These are phyloP conservation scores for Anthostomella pinea DNA, from an alignment of 2,329 filamentous ascomycete genomes.

Conservation along the genomic window DNA sequence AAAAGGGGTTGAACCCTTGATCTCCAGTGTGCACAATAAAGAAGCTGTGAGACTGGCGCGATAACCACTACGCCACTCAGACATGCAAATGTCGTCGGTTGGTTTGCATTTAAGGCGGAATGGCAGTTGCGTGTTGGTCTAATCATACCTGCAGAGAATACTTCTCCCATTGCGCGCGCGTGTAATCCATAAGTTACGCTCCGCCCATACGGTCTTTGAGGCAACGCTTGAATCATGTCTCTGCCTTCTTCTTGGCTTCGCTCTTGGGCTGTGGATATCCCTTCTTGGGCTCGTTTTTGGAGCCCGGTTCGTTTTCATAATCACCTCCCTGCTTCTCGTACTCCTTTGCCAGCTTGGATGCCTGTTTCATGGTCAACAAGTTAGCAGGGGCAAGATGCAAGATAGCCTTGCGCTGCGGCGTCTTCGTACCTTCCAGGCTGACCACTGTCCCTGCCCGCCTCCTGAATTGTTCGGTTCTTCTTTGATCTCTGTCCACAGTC, in stretches of 20 bases:
- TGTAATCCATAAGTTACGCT: too few relatives aligned
- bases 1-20: slow-evolving; percentile 1
- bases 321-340: slow-evolving; percentile 41
- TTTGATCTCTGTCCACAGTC: slow-evolving; percentile 35
- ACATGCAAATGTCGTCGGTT: too few relatives aligned
- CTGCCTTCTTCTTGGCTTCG: slow-evolving; percentile 8
- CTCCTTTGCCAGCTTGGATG: slow-evolving; percentile 38
- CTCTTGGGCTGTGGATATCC: slow-evolving; percentile 22
- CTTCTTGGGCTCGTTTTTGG: slow-evolving; percentile 35
- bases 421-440: slow-evolving; percentile 34
- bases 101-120: too few relatives aligned
- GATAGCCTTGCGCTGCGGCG: too few relatives aligned
- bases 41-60: slow-evolving; percentile 1
- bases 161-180: too few relatives aligned
- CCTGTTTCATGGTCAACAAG: too few relatives aligned
- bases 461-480: slow-evolving; percentile 41
- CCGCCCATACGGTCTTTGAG: too few relatives aligned
- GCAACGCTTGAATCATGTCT: slow-evolving; percentile 2
- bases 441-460: slow-evolving; percentile 38
- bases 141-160: too few relatives aligned
- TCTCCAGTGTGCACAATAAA: background rate
- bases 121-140: too few relatives aligned
- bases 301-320: slow-evolving; percentile 39
- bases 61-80: slow-evolving; percentile 4
- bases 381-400: too few relatives aligned